phyloP scores from a whole-genome alignment of 495 filamentous ascomycete species.

The Hypoxylon lenormandii region DNA sequence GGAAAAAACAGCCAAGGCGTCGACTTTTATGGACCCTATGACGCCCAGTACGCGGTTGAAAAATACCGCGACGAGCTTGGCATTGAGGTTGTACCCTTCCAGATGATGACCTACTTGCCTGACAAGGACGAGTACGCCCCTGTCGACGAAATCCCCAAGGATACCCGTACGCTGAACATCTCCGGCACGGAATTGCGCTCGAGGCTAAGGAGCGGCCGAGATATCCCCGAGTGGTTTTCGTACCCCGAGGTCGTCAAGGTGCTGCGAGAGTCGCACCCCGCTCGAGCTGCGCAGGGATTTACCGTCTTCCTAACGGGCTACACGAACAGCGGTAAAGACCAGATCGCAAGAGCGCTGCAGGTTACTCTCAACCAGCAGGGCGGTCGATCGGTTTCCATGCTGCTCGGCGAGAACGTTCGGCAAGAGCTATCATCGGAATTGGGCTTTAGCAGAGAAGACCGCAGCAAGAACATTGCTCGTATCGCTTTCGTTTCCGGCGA shows the following conservation, averaged over 20 bases:
- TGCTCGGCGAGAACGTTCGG: slow-evolving; percentile 95
- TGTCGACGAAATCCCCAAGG: slow-evolving; percentile 84
- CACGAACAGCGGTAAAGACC: slow-evolving; percentile 95
- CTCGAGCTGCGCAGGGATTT: slow-evolving; percentile 90
- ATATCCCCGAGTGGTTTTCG: slow-evolving; percentile 99
- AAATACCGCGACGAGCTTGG: slow-evolving; percentile 96
- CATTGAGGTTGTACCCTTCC: slow-evolving; percentile 98
- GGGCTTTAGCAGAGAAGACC: slow-evolving; percentile 92
- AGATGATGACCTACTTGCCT: slow-evolving; percentile 98
- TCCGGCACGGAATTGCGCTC: slow-evolving; percentile 93
- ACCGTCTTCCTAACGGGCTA: slow-evolving; percentile 98
- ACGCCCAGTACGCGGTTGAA: slow-evolving; percentile 97
- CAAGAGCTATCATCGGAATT: slow-evolving; percentile 92
- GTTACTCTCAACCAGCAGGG: slow-evolving; percentile 98
- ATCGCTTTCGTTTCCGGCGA: slow-evolving; percentile 97
- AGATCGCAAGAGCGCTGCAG: slow-evolving; percentile 93
- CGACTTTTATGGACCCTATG: slow-evolving; percentile 98
- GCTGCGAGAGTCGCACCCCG: slow-evolving; percentile 91
- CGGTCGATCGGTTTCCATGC: slow-evolving; percentile 89
- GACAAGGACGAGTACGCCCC: slow-evolving; percentile 96
- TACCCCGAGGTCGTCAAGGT: slow-evolving; percentile 98
- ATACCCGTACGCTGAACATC: slow-evolving; percentile 93
- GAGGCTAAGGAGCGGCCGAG: slow-evolving; percentile 85
- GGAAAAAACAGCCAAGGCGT: slow-evolving; percentile 95
- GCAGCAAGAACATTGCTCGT: slow-evolving; percentile 93